Evolutionary conservation across 2,329 filamentous ascomycete species (phyloP).

Genomic region (Cladosporium sp.): DNA sequence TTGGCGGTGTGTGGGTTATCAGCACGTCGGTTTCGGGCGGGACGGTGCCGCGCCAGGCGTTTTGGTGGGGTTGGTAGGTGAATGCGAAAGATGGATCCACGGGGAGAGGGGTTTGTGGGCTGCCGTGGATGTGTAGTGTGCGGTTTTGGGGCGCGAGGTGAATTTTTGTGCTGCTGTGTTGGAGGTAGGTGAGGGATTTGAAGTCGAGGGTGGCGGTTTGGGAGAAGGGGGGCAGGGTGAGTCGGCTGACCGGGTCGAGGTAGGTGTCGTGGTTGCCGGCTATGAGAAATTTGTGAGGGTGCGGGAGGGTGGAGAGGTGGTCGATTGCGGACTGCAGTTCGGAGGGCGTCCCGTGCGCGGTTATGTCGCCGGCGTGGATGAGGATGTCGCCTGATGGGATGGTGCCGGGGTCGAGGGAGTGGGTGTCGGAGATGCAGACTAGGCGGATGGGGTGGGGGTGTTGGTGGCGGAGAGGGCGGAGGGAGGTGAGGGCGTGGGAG

Average conservation of each 20-base stretch:
- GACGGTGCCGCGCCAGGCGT: conserved; percentile 70
- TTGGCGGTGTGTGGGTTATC: conserved; percentile 76
- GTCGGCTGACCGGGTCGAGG: conserved; percentile 66
- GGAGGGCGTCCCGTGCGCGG: conserved; percentile 63
- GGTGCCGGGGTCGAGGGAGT: conserved; percentile 53
- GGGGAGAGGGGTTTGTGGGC: conserved; percentile 72
- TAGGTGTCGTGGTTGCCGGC: conserved; percentile 87
- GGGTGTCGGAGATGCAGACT: conserved; percentile 89
- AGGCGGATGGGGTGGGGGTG: conserved; percentile 61
- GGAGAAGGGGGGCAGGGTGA: conserved; percentile 48
- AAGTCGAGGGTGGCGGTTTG: conserved; percentile 56
- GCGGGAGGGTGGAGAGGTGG: conserved; percentile 72
- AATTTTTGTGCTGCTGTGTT: conserved; percentile 58
- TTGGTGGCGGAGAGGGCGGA: conserved; percentile 56
- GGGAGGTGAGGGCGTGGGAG: conserved; percentile 52
- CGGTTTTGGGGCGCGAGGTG: conserved; percentile 41
- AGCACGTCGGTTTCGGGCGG: conserved; percentile 72
- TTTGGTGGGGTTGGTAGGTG: conserved; percentile 62
- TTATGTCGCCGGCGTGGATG: conserved; percentile 85
- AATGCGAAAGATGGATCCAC: conserved; percentile 74
- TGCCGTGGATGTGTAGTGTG: conserved; percentile 70
- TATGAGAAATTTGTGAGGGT: conserved; percentile 76
- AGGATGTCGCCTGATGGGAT: conserved; percentile 77
- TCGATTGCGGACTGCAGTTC: conserved; percentile 81
- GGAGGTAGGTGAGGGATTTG: conserved; percentile 68